Evolutionary conservation across 345 rosid species (phyloP).

Genomic region (Anacardium occidentale): DNA sequence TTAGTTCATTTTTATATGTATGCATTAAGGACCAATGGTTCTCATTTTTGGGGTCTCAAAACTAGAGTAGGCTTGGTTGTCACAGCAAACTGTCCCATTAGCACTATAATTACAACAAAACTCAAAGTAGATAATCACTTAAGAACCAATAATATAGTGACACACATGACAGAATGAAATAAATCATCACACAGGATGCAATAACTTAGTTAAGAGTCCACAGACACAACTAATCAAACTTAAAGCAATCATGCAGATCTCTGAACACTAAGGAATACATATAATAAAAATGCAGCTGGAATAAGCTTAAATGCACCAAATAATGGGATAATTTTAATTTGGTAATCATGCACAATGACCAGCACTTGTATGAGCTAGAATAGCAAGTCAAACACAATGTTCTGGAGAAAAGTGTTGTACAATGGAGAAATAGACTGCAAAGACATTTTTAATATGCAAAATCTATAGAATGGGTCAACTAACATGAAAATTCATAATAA

Average conservation of each 20-base stretch:
- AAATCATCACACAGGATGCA: not conserved
- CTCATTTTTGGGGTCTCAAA: not conserved
- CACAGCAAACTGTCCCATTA: not conserved
- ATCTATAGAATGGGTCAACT: not conserved
- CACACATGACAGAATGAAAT: not conserved
- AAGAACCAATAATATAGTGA: not conserved
- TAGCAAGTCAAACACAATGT: not conserved
- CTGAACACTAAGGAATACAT: not conserved
- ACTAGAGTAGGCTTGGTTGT: not conserved
- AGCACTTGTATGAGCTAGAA: no score
- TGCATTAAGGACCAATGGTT: not conserved
- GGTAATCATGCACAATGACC: not conserved
- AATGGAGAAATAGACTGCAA: not conserved
- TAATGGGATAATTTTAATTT: not conserved
- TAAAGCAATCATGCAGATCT: not conserved
- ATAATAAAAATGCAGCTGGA: not conserved
- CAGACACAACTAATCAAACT: not conserved
- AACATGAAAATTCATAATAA: constrained; percentile 10
- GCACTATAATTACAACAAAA: not conserved
- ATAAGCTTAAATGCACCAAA: not conserved
- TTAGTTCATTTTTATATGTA: not conserved
- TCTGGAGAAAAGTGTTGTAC: not conserved
- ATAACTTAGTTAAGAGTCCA: not conserved
- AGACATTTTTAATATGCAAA: not conserved
- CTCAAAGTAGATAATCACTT: not conserved